phyloP scores from a whole-genome alignment of 2,329 filamentous ascomycete genomes.

The Talaromyces sp. region DNA sequence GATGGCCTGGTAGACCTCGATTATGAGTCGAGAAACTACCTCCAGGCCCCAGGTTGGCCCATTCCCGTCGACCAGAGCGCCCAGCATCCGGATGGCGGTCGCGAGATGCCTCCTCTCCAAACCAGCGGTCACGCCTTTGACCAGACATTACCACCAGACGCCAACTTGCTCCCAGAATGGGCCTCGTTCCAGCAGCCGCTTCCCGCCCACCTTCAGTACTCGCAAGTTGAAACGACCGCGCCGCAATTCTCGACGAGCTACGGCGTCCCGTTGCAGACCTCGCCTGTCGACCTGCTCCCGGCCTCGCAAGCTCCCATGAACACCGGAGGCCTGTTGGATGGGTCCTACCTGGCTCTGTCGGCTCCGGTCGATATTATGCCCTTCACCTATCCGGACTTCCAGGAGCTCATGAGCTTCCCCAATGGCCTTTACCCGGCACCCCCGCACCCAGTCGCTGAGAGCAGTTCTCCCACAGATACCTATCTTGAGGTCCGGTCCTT shows the following conservation, averaged over 20 bases:
- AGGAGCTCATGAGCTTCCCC: constrained; percentile 52
- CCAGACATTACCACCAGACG: constrained; percentile 38
- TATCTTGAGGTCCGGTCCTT: constrained; percentile 83
- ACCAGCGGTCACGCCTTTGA: constrained; percentile 38
- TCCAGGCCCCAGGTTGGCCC: constrained; percentile 38
- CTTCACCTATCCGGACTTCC: constrained; percentile 10
- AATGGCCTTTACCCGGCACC: constrained; percentile 62
- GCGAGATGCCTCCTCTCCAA: constrained; percentile 39
- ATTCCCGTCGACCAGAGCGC: constrained; percentile 35
- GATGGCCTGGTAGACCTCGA: constrained; percentile 44
- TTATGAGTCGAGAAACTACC: constrained; percentile 43
- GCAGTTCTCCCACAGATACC: constrained; percentile 68
- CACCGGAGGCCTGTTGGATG: constrained; percentile 54
- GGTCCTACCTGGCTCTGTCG: constrained; percentile 51
- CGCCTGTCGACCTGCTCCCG: constrained; percentile 50
- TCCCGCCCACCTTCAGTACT: constrained; percentile 31
- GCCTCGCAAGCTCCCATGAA: constrained; percentile 56
- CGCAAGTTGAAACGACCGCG: constrained; percentile 48
- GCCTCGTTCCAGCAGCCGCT: constrained; percentile 36
- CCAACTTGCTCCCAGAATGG: constrained; percentile 41
- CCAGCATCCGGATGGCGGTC: constrained; percentile 30
- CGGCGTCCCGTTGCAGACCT: constrained; percentile 37
- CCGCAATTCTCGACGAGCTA: constrained; percentile 55
- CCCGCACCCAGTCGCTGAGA: constrained; percentile 38
- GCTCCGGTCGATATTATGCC: constrained; percentile 52